phyloP scores from a whole-genome alignment of 768 basidiomycete species.

The Inosperma sp. region DNA sequence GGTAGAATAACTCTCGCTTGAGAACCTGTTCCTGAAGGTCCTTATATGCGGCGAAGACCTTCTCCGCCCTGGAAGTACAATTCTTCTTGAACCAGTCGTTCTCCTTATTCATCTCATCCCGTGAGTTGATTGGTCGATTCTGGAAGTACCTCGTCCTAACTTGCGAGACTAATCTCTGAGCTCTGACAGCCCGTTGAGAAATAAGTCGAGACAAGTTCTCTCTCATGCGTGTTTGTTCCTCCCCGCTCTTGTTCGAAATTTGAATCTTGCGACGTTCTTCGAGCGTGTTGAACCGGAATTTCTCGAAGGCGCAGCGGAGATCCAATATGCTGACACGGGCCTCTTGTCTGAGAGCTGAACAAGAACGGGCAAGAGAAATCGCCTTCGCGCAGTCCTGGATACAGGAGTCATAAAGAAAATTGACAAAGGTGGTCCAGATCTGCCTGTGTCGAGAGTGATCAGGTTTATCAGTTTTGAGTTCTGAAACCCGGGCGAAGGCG shows the following conservation, averaged over 20 bases:
- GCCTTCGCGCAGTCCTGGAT: constrained; percentile 46
- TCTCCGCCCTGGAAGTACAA: constrained; percentile 33
- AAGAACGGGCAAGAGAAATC: constrained; percentile 40
- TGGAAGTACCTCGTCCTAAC: constrained; percentile 4
- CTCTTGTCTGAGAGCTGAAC: constrained; percentile 51
- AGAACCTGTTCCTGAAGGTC: constrained; percentile 37
- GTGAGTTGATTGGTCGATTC: constrained; percentile 1
- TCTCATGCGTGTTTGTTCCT: constrained; percentile 5
- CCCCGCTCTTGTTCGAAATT: constrained; percentile 10
- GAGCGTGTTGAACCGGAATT: constrained; percentile 35
- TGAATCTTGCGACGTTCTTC: constrained; percentile 9
- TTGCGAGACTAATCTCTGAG: constrained; percentile 4
- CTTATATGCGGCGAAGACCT: constrained; percentile 44
- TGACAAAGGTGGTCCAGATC: constrained; percentile 43
- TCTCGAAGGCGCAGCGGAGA: constrained; percentile 45
- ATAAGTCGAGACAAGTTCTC: background rate
- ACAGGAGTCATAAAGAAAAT: constrained; percentile 47
- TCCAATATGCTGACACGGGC: constrained; percentile 40
- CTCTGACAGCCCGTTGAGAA: background rate
- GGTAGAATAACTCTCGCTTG: constrained; percentile 40
- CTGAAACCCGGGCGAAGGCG: constrained; percentile 15
- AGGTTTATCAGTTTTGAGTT: background rate
- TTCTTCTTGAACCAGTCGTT: constrained; percentile 41
- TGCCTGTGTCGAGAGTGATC: constrained; percentile 22
- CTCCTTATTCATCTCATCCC: constrained; percentile 19